phyloP scores from a whole-genome alignment of 208 protist genomes.

The Crithidia acanthocephali region DNA sequence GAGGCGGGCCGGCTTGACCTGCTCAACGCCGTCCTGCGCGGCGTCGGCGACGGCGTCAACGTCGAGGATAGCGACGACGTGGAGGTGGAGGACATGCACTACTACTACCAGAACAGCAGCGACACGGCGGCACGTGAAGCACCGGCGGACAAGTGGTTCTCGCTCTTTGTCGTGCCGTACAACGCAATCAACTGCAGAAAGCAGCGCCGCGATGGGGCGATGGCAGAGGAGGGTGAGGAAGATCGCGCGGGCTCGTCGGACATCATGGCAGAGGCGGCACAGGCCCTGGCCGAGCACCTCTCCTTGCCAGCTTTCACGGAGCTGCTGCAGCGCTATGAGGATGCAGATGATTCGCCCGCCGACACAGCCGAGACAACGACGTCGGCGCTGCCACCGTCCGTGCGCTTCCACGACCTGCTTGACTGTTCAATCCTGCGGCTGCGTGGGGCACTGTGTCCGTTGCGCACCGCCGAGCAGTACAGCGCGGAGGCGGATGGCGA shows the following conservation, averaged over 20 bases:
- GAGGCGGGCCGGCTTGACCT: constrained; percentile 36
- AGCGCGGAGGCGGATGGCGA: neutral
- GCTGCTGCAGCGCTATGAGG: constrained; percentile 32
- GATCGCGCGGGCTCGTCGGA: constrained; percentile 3
- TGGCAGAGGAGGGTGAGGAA: neutral
- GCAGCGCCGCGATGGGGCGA: neutral
- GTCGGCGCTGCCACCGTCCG: neutral
- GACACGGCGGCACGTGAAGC: neutral
- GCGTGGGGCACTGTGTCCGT: constrained; percentile 25
- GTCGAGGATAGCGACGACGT: constrained; percentile 34
- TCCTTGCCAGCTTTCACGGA: constrained; percentile 27
- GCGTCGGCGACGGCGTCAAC: constrained; percentile 32
- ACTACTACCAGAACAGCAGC: constrained; percentile 20
- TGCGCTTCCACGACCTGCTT: constrained; percentile 29
- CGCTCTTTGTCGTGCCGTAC: constrained; percentile 18
- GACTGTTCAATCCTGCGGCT: constrained; percentile 30
- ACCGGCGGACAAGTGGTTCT: constrained; percentile 9
- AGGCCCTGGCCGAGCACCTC: constrained; percentile 27
- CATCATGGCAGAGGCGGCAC: constrained; percentile 20
- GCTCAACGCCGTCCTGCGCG: constrained; percentile 64
- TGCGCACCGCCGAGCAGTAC: neutral
- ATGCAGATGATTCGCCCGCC: too few species aligned
- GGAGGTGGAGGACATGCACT: constrained; percentile 36
- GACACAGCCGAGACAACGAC: neutral
- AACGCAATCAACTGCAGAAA: neutral